phyloP scores from a whole-genome alignment of 83 land plant genomes.

The Diphasiastrum complanatum region DNA sequence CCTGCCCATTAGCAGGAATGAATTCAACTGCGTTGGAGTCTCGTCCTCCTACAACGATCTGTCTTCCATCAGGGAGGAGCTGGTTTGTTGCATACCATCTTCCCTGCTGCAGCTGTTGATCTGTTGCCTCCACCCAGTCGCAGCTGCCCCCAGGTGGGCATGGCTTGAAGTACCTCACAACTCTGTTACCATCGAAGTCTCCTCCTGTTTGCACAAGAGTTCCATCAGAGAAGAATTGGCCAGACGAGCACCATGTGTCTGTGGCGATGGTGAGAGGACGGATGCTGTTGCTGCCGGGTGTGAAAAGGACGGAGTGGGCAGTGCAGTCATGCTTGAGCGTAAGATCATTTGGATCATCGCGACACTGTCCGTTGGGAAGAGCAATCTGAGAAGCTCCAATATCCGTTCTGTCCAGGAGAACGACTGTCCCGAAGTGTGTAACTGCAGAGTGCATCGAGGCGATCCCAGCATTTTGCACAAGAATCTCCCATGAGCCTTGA shows the following conservation, averaged over 20 bases:
- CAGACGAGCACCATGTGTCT: slow-evolving; percentile 53
- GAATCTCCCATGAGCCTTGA: no score
- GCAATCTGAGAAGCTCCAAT: slow-evolving; percentile 41
- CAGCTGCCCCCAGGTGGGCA: slow-evolving; percentile 25
- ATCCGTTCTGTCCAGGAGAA: slow-evolving; percentile 55
- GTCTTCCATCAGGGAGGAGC: no score
- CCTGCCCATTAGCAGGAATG: no score
- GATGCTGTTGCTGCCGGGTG: slow-evolving; percentile 30
- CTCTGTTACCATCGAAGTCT: slow-evolving; percentile 31
- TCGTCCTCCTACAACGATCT: no score
- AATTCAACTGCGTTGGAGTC: no score
- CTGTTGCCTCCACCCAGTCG: no score
- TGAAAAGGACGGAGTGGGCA: slow-evolving; percentile 55
- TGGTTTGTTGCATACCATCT: no score
- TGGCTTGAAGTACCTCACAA: slow-evolving; percentile 30
- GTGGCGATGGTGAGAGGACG: slow-evolving; percentile 44
- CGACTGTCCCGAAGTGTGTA: slow-evolving; percentile 33
- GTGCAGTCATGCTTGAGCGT: slow-evolving; percentile 40
- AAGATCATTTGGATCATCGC: slow-evolving; percentile 28
- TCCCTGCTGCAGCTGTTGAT: no score
- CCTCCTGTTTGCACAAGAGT: slow-evolving; percentile 39
- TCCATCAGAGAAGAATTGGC: slow-evolving; percentile 26
- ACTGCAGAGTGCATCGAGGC: slow-evolving; percentile 65
- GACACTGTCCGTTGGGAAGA: slow-evolving; percentile 42
- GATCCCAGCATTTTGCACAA: no score